Evolutionary conservation across 2,329 filamentous ascomycete genomes (phyloP), one percentile per base, ranked within the genome.

Genomic region (Arthrobotrys musiformis): DNA sequence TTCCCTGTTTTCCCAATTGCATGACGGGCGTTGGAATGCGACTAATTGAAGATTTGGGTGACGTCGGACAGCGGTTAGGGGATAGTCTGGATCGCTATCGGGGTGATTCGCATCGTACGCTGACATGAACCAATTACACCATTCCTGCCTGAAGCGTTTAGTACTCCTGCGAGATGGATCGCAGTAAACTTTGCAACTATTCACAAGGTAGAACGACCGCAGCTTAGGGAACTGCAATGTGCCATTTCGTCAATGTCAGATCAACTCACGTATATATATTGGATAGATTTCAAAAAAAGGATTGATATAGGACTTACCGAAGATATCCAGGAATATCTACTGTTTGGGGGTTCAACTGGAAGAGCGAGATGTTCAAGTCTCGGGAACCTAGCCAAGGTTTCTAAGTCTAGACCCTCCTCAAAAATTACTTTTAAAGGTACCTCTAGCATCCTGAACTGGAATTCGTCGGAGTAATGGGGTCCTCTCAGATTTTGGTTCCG

Each of bases 91-190:
- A 1, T 2, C n/a, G n/a, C n/a, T n/a, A n/a, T 56, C 30, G 1
- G 15, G 4, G 1, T 13, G 2, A 17, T 56, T 7, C 13, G 22
- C 8, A 5, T 19, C 8, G n/a, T 33, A 9, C 15, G 50, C 8
- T 13, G 50, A 56, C 30, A 30, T 56, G 50, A 56, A 56, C 50
- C 50, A 56, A 17, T 56, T 22, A 9, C 35, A 35, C 50, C 50
- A 56, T n/a, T 56, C 50, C 17, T 56, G 28, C 7, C 50, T 17
- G 17, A 56, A 56, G 17, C 50, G 37, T 22, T 35, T 13, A n/a
- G n/a, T n/a, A n/a, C n/a, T n/a, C n/a, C n/a, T 33, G 50, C 37
- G 19, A 30, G 28, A 6, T 35, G 8, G 28, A 19, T n/a, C n/a
- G 6, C 1, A 35, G 17, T 56, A 56, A 3, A 56, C 2, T 9